Percentiles rank a stretch among this genome's conserved stretches.
These are phyloP conservation scores for Globisporangium acanthophoron DNA, from an alignment of 352 stramenopile species.

Conservation along the genomic window DNA sequence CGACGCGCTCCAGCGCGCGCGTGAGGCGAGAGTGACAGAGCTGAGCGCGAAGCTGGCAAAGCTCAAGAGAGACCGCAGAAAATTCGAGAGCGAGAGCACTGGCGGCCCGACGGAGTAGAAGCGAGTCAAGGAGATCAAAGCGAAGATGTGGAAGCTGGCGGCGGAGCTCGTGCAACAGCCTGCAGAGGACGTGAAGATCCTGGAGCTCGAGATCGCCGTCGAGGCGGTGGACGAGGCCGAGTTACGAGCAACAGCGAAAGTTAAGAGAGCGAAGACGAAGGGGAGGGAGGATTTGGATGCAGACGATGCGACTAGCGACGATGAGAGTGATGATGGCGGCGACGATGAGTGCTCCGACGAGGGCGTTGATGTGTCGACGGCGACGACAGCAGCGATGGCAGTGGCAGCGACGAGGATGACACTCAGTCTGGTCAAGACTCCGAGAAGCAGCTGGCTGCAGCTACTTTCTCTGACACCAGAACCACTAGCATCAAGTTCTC, in stretches of 20 bases:
- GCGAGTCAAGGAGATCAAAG: constrained; percentile 20
- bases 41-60: constrained; percentile 24
- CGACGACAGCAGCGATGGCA: constrained; percentile 10
- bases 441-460: constrained; percentile 3
- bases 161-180: constrained; percentile 24
- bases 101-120: constrained; percentile 13
- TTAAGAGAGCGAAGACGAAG: constrained; percentile 17
- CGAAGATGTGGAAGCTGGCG: constrained; percentile 30
- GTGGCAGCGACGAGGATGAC: background rate
- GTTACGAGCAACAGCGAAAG: constrained; percentile 14
- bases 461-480: background rate
- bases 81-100: constrained; percentile 14
- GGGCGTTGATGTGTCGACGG: constrained; percentile 7
- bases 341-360: background rate
- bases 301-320: constrained; percentile 4
- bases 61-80: constrained; percentile 18
- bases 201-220: constrained; percentile 38
- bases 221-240: constrained; percentile 26
- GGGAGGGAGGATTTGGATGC: constrained; percentile 22
- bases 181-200: constrained; percentile 33
- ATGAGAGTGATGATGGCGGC: constrained; percentile 10
- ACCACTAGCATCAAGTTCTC: constrained; percentile 25
- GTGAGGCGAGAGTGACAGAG: constrained; percentile 24
- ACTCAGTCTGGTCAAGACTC: constrained; percentile 5
- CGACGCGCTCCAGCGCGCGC: constrained; percentile 30